A percentile compares a stretch with the other conserved stretches of the same genome.
phyloP scores from a whole-genome alignment of 140 eudicot genomes.

The Anethum foeniculum region DNA sequence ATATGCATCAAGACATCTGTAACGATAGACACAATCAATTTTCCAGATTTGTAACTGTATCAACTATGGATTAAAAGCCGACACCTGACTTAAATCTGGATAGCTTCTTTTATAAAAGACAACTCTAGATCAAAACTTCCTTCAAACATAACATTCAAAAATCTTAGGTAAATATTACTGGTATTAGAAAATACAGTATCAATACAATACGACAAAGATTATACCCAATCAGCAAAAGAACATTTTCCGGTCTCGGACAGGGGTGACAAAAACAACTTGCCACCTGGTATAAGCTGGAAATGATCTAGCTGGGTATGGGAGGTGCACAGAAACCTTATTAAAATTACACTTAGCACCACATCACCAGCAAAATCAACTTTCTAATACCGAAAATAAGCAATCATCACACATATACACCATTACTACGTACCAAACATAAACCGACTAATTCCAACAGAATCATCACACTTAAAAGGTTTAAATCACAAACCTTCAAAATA shows the following conservation, averaged over 20 bases:
- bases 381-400: no score
- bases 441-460: no score
- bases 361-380: no score
- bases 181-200: background rate
- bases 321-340: conserved; percentile 20
- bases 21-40: conserved; percentile 26
- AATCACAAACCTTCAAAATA: conserved; percentile 45
- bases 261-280: conserved; percentile 19
- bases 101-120: background rate
- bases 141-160: background rate
- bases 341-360: no score
- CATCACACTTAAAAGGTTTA: background rate
- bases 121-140: background rate
- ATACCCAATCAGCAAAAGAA: no score
- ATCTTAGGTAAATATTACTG: background rate
- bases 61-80: conserved; percentile 17
- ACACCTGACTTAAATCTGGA: conserved; percentile 43
- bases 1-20: conserved; percentile 21
- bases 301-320: conserved; percentile 38
- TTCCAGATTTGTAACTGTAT: conserved; percentile 45
- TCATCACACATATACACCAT: background rate
- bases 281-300: conserved; percentile 20
- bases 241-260: conserved; percentile 26
- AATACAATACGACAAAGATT: background rate
- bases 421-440: background rate